Conservation (phyloP, 495 filamentous ascomycete genomes). For the Xylaria grammica region DNA sequence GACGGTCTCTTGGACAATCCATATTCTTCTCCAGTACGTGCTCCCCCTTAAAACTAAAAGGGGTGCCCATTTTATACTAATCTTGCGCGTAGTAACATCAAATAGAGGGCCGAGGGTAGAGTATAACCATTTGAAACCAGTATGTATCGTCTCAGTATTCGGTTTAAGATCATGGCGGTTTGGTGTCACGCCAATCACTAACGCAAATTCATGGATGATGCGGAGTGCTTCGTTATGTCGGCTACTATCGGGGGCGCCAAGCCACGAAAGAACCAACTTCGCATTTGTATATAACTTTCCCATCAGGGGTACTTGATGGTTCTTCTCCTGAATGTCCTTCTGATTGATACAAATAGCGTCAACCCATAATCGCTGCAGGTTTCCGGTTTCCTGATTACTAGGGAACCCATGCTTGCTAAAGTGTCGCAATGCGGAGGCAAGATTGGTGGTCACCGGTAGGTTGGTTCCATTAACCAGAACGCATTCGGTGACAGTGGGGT, state of each 20-base stretch:
- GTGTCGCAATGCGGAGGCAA: neutral
- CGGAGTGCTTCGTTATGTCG: neutral
- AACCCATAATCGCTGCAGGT: constrained; percentile 3
- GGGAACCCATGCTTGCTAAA: neutral
- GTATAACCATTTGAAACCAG: no score
- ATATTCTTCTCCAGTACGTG: constrained; percentile 8
- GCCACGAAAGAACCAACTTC: constrained; percentile 4
- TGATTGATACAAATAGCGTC: constrained; percentile 19
- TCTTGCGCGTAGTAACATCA: neutral
- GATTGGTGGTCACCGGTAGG: constrained; percentile 10
- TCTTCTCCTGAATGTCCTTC: constrained; percentile 3
- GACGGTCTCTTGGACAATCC: constrained; percentile 20
- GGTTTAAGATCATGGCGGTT: no score
- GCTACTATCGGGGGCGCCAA: neutral
- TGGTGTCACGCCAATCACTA: no score
- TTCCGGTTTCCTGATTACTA: no score
- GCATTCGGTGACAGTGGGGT: constrained; percentile 20
- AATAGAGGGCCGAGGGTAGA: constrained; percentile 2
- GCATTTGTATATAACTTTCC: neutral
- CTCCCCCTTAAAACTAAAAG: neutral
- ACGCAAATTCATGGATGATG: neutral
- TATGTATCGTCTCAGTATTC: no score
- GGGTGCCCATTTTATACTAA: neutral
- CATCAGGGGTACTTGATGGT: constrained; percentile 13
- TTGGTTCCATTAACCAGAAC: constrained; percentile 25